A percentile compares a stretch with the other conserved stretches of the same genome.
Evolutionary conservation across 805 yeast species (phyloP).

Genomic region (Kodamaea fukazawae): DNA sequence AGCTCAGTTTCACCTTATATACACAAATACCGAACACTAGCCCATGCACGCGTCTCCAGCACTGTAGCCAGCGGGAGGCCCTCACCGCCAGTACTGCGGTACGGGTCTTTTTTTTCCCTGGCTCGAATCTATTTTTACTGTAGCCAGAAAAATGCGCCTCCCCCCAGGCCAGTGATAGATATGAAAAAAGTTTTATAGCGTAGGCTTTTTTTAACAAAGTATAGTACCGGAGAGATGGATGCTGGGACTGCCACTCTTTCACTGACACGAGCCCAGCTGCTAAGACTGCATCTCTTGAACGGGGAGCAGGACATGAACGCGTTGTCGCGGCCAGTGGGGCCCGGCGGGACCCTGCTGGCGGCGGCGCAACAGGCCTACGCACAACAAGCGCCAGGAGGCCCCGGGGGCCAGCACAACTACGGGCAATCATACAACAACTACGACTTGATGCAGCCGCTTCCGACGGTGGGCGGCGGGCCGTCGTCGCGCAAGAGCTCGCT

Average conservation of each 20-base stretch:
- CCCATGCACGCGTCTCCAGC: not conserved
- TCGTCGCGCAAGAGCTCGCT: constrained; percentile 36
- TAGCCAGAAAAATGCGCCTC: too few relatives aligned
- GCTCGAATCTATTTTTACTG: too few relatives aligned
- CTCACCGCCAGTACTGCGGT: constrained; percentile 8
- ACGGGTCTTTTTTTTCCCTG: not conserved
- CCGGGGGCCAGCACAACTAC: not conserved
- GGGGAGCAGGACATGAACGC: constrained; percentile 28
- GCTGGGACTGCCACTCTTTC: constrained; percentile 28
- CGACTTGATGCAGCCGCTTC: constrained; percentile 26
- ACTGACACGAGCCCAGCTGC: constrained; percentile 10
- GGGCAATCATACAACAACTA: constrained; percentile 20
- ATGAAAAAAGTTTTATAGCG: too few relatives aligned
- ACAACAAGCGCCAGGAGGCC: constrained; percentile 1
- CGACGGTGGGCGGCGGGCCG: constrained; percentile 10
- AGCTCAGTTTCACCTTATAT: not conserved
- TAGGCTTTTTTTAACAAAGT: not conserved
- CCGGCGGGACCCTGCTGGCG: too few relatives aligned
- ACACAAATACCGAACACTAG: not conserved
- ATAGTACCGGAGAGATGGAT: constrained; percentile 21
- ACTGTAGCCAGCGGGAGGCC: too few relatives aligned
- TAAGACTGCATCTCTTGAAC: constrained; percentile 34
- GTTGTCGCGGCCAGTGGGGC: constrained; percentile 16
- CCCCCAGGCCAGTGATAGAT: too few relatives aligned
- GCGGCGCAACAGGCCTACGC: constrained; percentile 1